Evolutionary conservation across 139 green algal species (phyloP).

Genomic region (Volvox reticuliferus): DNA sequence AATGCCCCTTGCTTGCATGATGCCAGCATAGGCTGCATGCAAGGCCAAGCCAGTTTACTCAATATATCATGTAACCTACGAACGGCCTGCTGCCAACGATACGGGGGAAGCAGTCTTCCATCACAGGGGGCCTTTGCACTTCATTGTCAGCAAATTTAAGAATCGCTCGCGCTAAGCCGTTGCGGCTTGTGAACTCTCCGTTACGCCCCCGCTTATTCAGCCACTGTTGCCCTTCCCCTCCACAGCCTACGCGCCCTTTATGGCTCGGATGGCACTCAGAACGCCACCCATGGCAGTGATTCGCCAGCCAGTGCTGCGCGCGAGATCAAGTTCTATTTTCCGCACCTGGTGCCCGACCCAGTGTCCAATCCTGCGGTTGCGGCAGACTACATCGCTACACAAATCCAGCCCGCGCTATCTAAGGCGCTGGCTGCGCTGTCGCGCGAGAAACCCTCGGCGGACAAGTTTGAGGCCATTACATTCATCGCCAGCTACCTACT

Average conservation of each 20-base stretch:
- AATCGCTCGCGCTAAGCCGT: too few species aligned
- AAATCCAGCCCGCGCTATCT: conserved; percentile 78
- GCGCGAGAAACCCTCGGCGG: conserved; percentile 74
- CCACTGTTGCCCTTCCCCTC: not conserved
- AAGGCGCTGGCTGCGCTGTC: conserved; percentile 82
- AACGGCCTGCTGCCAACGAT: too few species aligned
- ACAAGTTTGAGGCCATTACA: conserved; percentile 72
- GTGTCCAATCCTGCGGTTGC: conserved; percentile 29
- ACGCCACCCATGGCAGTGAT: conserved; percentile 87
- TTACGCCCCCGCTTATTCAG: not conserved
- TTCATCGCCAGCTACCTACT: conserved; percentile 86
- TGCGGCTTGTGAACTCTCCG: too few species aligned
- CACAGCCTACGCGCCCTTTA: conserved; percentile 81
- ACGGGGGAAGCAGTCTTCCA: too few species aligned
- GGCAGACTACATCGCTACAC: conserved; percentile 67
- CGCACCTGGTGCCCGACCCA: conserved; percentile 54
- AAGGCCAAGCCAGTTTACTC: too few species aligned
- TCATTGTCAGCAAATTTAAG: too few species aligned
- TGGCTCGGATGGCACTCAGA: conserved; percentile 83
- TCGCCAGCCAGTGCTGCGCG: conserved; percentile 69
- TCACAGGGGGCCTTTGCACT: too few species aligned
- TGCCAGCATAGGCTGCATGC: too few species aligned
- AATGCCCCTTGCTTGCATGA: too few species aligned
- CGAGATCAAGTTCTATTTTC: conserved; percentile 91
- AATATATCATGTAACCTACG: too few species aligned